Conservation (phyloP, 78 protist genomes). For the Dictyostelium discoideum region DNA sequence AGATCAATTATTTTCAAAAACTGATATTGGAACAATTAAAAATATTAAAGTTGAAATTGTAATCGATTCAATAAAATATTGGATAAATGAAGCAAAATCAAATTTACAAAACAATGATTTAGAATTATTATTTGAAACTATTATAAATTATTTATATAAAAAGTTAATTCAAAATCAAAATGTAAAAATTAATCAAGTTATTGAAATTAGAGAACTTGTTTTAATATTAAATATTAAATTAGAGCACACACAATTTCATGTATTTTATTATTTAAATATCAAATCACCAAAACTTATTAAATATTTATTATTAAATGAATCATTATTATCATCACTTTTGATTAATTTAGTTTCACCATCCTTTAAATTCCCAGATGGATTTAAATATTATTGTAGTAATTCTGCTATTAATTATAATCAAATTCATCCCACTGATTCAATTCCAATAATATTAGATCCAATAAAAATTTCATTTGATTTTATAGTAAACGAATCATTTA, state of each 20-base stretch:
- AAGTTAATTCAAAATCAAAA: neutral
- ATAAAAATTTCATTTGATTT: too few species aligned
- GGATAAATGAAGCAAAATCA: neutral
- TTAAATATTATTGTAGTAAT: too few species aligned
- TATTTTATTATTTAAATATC: neutral
- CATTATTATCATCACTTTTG: too few species aligned
- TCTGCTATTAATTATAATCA: too few species aligned
- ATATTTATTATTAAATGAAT: neutral
- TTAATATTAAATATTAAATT: neutral
- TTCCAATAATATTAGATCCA: too few species aligned
- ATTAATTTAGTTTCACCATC: neutral
- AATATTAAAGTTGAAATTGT: neutral
- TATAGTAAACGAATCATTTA: too few species aligned
- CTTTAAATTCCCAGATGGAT: too few species aligned
- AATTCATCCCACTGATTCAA: too few species aligned
- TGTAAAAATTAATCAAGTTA: neutral
- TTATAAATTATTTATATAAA: neutral
- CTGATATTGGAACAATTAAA: neutral
- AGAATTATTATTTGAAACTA: neutral
- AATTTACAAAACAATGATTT: neutral
- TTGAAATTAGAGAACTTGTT: neutral
- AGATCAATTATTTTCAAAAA: neutral
- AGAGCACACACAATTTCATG: neutral
- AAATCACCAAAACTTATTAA: neutral
- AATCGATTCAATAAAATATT: neutral